Base-by-base conservation (phyloP, 805 yeast genomes). In the Kregervanrija pseudodelftensis region DNA sequence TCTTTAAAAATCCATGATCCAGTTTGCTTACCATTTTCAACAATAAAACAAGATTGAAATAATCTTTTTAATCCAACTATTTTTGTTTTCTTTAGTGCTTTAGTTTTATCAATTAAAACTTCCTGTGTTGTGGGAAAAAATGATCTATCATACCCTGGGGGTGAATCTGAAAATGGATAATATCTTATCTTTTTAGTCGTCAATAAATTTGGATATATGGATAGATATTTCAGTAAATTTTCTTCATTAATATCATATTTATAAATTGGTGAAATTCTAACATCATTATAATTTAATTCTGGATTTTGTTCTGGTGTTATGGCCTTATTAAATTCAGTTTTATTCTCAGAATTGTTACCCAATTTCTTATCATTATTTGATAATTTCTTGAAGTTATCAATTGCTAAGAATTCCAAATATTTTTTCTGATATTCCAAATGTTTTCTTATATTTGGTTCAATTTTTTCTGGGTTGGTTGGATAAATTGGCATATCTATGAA, bases 71-170 rank as follows among this genome's bases (percentile, higher is more conserved):
- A 59, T 0, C 78, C 75, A 38, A 66, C 71, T 32, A 63, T 57
- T 36, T 56, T 53, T 4, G 70, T 58, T 14, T 70, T 41, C 22
- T 49, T 44, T 30, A 45, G 37, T 11, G 60, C 53, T 22, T 43
- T 50, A 14, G 39, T 37, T 49, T 66, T 68, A 45, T 71, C 77
- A 37, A 55, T 61, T 1, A 42, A 53, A 11, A 64, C 57, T 51
- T 80, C 78, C 48, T 77, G 84, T 0, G 83, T 74, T 5, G 62
- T 64, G 0, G 85, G 83, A 49, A 81, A 79, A 42, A 77, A 85
- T 17, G 79, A 65, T 35, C 77, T 60, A 49, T 76, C 79, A 59
- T 72, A 78, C 1, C 84, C 84, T 0, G 80, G 80, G 1, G 84
- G 85, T 1, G 63, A 57, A 43, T 56, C 60, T 37, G 60, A 59